Conservation (phyloP, 768 basidiomycete species). For the Boletus vinaceobasis region DNA sequence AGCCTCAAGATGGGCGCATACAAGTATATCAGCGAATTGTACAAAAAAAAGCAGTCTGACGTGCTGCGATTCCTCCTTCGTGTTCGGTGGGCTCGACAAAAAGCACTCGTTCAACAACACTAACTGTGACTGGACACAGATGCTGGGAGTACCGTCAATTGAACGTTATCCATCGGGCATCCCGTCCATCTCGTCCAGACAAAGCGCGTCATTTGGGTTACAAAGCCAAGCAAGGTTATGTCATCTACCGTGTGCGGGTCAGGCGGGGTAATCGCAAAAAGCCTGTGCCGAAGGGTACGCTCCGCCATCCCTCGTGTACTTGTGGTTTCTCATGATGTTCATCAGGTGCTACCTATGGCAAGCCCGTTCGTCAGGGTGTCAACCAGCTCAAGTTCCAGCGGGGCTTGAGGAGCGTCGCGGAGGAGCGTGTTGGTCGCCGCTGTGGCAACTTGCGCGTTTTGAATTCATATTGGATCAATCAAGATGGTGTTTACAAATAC, state of each 20-base stretch:
- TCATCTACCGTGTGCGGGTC: constrained; percentile 96
- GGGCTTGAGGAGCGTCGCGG: constrained; percentile 86
- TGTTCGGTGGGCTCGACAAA: constrained; percentile 63
- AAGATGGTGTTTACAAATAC: constrained; percentile 98
- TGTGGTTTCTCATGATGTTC: background rate
- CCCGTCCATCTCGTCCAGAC: constrained; percentile 97
- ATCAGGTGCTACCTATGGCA: constrained; percentile 94
- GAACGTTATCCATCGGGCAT: constrained; percentile 97
- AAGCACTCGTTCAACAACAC: background rate
- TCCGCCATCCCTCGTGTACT: background rate
- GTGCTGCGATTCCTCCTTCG: constrained; percentile 97
- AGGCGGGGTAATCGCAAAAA: constrained; percentile 99
- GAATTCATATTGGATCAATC: constrained; percentile 99
- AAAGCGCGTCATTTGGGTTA: constrained; percentile 98
- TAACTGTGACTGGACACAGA: constrained; percentile 36
- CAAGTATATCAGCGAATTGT: constrained; percentile 95
- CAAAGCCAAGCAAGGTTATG: constrained; percentile 99
- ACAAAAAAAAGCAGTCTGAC: constrained; percentile 98
- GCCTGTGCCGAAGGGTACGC: constrained; percentile 91
- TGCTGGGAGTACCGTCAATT: constrained; percentile 99
- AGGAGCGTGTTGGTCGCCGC: constrained; percentile 95
- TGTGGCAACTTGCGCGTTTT: constrained; percentile 96
- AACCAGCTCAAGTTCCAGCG: constrained; percentile 99
- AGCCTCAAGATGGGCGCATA: constrained; percentile 82
- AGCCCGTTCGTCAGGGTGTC: constrained; percentile 98